These are phyloP conservation scores for Metschnikowia noctiluminum DNA, from an alignment of 805 yeast species.

Conservation along the genomic window DNA sequence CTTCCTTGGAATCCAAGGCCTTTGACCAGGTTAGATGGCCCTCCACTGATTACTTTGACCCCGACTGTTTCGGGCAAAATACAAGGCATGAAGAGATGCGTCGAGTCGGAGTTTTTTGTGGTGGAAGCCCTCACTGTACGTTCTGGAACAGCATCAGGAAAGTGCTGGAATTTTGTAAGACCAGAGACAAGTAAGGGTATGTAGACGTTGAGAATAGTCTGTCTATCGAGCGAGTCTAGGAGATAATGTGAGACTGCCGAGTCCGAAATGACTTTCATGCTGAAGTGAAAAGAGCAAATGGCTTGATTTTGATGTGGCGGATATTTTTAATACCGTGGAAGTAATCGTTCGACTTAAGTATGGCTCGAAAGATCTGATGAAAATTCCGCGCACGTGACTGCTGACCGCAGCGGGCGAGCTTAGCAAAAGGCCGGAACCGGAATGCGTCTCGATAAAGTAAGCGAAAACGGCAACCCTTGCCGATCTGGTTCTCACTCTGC, in stretches of 20 bases:
- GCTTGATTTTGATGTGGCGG: no score
- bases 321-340: no score
- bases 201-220: constrained; percentile 25
- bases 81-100: constrained; percentile 68
- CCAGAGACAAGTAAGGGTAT: constrained; percentile 38
- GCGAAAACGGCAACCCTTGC: no score
- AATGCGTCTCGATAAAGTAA: not conserved
- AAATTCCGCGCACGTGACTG: not conserved
- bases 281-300: not conserved
- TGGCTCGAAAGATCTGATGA: not conserved
- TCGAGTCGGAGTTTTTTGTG: constrained; percentile 29
- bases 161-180: constrained; percentile 37
- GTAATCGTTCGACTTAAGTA: no score
- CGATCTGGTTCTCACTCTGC: no score
- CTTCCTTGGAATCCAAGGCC: constrained; percentile 58
- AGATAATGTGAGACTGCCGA: constrained; percentile 28
- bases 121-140: constrained; percentile 45
- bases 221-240: constrained; percentile 22
- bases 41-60: constrained; percentile 57
- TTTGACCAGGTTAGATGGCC: constrained; percentile 30
- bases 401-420: not conserved
- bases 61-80: constrained; percentile 51
- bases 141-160: constrained; percentile 49
- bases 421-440: not conserved
- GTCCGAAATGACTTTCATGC: constrained; percentile 31